Percentiles rank a stretch among this genome's conserved stretches.
Conservation (phyloP, 306 rosid species). For the Quercus engelmannii region DNA sequence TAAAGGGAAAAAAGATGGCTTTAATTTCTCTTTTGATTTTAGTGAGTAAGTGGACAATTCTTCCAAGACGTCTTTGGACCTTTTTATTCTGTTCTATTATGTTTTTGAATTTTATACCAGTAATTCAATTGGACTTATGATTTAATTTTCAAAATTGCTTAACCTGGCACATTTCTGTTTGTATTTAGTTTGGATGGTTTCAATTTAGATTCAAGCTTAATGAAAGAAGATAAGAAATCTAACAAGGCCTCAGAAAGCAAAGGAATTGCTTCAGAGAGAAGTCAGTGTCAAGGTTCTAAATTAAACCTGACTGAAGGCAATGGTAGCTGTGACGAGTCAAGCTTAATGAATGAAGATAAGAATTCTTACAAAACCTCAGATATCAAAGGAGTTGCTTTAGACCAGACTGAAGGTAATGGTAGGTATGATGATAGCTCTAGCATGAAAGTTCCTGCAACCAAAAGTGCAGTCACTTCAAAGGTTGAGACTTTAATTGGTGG, state of each 20-base stretch:
- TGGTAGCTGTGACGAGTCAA: conserved; percentile 37
- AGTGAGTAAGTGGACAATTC: conserved; percentile 57
- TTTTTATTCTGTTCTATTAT: conserved; percentile 3
- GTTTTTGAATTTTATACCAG: conserved; percentile 6
- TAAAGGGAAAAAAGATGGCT: conserved; percentile 44
- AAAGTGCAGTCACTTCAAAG: conserved; percentile 31
- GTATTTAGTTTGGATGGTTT: conserved; percentile 59
- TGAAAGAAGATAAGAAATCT: conserved; percentile 8
- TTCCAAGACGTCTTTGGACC: conserved; percentile 11
- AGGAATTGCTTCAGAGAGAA: background rate
- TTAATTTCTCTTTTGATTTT: conserved; percentile 75
- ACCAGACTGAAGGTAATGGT: conserved; percentile 25
- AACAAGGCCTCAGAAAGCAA: background rate
- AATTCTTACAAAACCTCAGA: background rate
- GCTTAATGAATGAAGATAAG: conserved; percentile 17
- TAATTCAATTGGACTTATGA: conserved; percentile 7
- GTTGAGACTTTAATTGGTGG: conserved; percentile 33
- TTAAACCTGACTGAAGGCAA: conserved; percentile 25
- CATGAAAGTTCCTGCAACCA: conserved; percentile 33
- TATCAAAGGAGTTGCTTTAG: background rate
- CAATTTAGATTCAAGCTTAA: conserved; percentile 47
- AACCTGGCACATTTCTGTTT: conserved; percentile 9
- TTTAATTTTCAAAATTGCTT: conserved; percentile 16
- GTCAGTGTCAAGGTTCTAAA: background rate
- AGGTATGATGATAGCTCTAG: conserved; percentile 31